Percentiles rank a stretch among this genome's conserved stretches.
These are phyloP conservation scores for Plectosphaerella plurivora DNA, from an alignment of 2,329 filamentous ascomycete species.

Conservation along the genomic window DNA sequence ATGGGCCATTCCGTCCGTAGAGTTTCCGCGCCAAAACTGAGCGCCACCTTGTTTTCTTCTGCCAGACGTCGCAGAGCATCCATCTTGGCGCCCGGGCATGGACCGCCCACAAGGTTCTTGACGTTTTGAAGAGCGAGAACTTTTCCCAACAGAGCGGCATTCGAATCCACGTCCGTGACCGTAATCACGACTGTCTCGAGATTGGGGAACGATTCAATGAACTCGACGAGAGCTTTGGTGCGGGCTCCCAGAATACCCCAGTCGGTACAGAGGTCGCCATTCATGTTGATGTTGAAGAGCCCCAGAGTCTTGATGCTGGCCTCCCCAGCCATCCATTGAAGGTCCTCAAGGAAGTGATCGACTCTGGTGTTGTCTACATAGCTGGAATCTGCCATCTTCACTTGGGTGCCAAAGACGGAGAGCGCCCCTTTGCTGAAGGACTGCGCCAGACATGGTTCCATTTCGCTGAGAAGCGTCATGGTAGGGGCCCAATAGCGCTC, in stretches of 20 bases:
- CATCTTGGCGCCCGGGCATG: too few relatives aligned
- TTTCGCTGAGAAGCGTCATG: background rate
- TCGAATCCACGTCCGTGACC: too few relatives aligned
- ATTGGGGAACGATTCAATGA: conserved; percentile 13
- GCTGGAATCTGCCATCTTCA: background rate
- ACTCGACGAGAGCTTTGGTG: conserved; percentile 7
- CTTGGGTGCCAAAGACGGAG: background rate
- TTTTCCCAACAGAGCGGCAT: too few relatives aligned
- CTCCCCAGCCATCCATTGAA: conserved; percentile 29
- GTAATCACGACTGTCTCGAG: conserved; percentile 11
- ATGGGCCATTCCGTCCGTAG: too few relatives aligned
- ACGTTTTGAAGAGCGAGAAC: too few relatives aligned
- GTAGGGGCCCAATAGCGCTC: conserved; percentile 8
- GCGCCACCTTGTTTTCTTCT: too few relatives aligned
- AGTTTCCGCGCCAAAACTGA: too few relatives aligned
- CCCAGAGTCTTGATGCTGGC: conserved; percentile 26
- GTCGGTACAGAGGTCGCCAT: background rate
- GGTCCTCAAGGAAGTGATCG: conserved; percentile 17
- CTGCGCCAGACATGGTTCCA: background rate
- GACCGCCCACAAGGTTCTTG: too few relatives aligned
- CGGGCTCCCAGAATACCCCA: background rate
- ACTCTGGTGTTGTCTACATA: background rate
- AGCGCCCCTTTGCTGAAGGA: background rate
- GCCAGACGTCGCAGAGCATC: too few relatives aligned
- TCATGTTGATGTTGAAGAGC: conserved; percentile 29